Base-by-base conservation (phyloP, 768 basidiomycete genomes). In the Tricholoma saponaceum region DNA sequence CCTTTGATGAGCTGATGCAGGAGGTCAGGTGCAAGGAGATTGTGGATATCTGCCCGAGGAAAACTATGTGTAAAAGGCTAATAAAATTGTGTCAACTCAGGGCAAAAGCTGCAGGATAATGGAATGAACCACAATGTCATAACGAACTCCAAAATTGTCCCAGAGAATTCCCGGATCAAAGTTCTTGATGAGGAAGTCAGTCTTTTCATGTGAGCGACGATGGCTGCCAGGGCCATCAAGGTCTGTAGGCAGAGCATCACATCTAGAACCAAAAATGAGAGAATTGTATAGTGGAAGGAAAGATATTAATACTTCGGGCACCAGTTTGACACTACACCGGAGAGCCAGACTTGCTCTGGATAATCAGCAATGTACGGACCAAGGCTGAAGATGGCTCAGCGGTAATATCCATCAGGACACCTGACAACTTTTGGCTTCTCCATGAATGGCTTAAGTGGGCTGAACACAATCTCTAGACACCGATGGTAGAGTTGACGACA, bases 271-370 rank as follows among this genome's bases (percentile, higher is more conserved):
- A n/a, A n/a, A 28, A 44, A 37, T 35, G 35, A 44, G 16, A 41
- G 49, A 16, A 30, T 39, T 18, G 33, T 20, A n/a, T n/a, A n/a
- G n/a, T n/a, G n/a, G 33, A 30, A 49, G 62, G 3, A 39, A 16
- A 26, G 9, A 47, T 6, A 8, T 8, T 26, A 20, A 22, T 49
- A 69, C 66, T 64, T 67, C 28, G 64, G 61, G 55, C 67, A 70
- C 67, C 67, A 69, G 35, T 35, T 35, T 7, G 35, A 35, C 6
- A 35, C 35, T 7, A 35, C 35, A 7, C 35, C 14, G 6, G 12
- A 35, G 12, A 35, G 35, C 35, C 35, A 35, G 35, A 35, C 35
- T 35, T 35, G 35, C 12, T 35, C 35, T 7, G 35, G 35, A 13
- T 35, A 35, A 35, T 35, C 35, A 35, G 35, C 35, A 35, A 35